A percentile compares a stretch with the other conserved stretches of the same genome.
phyloP scores from a whole-genome alignment of 208 protist genomes.

The Leishmania amazonensis region DNA sequence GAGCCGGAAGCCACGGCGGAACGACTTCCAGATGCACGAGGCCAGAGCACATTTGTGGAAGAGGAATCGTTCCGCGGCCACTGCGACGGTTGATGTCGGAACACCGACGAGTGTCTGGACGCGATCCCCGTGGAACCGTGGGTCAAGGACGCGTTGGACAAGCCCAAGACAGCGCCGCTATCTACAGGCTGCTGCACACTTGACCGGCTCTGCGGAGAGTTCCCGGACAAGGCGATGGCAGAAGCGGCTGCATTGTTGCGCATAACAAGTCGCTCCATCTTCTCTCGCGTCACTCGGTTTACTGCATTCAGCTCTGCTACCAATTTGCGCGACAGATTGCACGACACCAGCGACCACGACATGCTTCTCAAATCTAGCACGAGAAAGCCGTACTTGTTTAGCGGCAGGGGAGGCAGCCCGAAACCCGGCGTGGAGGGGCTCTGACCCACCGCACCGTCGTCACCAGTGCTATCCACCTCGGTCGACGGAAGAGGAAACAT shows the following conservation, averaged over 20 bases:
- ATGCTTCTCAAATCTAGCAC: constrained; percentile 62
- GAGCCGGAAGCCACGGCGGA: background rate
- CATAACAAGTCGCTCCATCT: constrained; percentile 14
- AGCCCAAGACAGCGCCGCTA: constrained; percentile 15
- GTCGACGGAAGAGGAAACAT: constrained; percentile 65
- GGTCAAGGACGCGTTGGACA: background rate
- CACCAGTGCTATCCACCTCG: background rate
- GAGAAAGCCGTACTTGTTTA: constrained; percentile 67
- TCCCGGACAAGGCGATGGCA: background rate
- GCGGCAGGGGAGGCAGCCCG: constrained; percentile 8
- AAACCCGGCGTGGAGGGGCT: background rate
- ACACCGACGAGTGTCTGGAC: background rate
- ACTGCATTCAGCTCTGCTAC: constrained; percentile 35
- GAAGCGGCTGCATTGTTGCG: background rate
- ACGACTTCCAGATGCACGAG: background rate
- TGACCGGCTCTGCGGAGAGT: background rate
- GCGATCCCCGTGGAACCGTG: background rate
- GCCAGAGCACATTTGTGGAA: constrained; percentile 2
- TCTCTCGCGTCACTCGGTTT: constrained; percentile 27
- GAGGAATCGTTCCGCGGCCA: background rate
- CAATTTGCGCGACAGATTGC: constrained; percentile 53
- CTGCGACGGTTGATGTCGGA: background rate
- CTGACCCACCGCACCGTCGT: background rate
- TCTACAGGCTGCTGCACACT: background rate
- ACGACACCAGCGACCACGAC: constrained; percentile 79